Evolutionary conservation across 192 early-diverging fungal genomes (phyloP).

Genomic region (Coemansia sp.): DNA sequence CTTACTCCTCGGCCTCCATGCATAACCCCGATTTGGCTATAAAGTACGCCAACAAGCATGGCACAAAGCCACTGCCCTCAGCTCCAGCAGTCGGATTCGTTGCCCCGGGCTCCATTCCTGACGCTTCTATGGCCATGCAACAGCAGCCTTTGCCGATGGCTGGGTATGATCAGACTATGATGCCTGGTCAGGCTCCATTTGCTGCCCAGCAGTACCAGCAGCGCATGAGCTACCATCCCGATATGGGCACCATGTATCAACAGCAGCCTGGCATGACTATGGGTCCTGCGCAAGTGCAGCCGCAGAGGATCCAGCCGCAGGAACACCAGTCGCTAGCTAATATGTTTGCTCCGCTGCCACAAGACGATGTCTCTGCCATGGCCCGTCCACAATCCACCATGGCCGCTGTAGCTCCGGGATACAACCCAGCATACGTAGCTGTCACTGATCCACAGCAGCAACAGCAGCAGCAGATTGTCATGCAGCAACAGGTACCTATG

Average conservation of each 20-base stretch:
- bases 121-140: background rate
- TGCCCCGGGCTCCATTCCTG: background rate
- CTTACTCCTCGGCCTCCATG: conserved; percentile 49
- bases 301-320: conserved; percentile 17
- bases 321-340: conserved; percentile 34
- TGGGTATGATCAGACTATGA: conserved; percentile 34
- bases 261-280: conserved; percentile 6
- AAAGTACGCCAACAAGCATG: conserved; percentile 48
- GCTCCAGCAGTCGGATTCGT: conserved; percentile 10
- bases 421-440: conserved; percentile 24
- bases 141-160: conserved; percentile 7
- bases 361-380: conserved; percentile 5
- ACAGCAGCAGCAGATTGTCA: no score
- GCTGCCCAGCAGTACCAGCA: conserved; percentile 17
- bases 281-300: conserved; percentile 2
- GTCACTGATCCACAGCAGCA: no score
- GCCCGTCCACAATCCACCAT: conserved; percentile 9
- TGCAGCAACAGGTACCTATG: conserved; percentile 1
- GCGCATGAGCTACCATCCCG: background rate
- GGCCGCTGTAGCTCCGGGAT: conserved; percentile 22
- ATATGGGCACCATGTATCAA: background rate
- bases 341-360: conserved; percentile 31
- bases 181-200: conserved; percentile 33
- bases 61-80: conserved; percentile 40
- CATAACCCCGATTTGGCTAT: conserved; percentile 40